Conservation (phyloP, 1,284 basidiomycete genomes). For the Naganishia liquefaciens region DNA sequence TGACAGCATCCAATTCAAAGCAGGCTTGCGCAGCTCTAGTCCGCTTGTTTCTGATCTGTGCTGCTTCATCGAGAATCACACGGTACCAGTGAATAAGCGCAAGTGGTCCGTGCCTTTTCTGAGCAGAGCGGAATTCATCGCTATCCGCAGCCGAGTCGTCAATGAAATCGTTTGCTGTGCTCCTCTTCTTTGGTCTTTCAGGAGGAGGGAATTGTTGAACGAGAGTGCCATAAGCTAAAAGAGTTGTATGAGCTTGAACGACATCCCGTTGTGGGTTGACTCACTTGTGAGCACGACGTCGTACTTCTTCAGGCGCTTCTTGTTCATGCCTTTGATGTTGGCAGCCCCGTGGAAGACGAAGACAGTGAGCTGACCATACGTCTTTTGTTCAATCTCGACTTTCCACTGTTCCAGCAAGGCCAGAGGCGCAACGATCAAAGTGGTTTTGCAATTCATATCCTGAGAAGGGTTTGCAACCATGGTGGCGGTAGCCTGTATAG, state of each 20-base stretch:
- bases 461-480: constrained; percentile 46
- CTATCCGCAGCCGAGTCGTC: constrained; percentile 37
- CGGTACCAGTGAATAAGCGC: constrained; percentile 50
- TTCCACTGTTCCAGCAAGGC: constrained; percentile 51
- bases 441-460: constrained; percentile 49
- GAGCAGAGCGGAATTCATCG: constrained; percentile 36
- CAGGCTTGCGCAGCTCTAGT: constrained; percentile 45
- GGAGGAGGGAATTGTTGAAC: constrained; percentile 35
- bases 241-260: neutral
- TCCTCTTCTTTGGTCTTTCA: constrained; percentile 38
- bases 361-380: constrained; percentile 42
- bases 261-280: neutral
- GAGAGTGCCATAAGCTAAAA: constrained; percentile 31
- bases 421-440: constrained; percentile 54
- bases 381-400: constrained; percentile 53
- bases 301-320: constrained; percentile 43
- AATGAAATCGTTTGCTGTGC: constrained; percentile 34
- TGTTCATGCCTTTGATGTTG: constrained; percentile 38
- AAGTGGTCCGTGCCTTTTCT: constrained; percentile 42
- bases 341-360: constrained; percentile 49
- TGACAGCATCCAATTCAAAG: constrained; percentile 41
- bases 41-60: constrained; percentile 46
- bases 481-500: constrained; percentile 53
- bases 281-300: constrained; percentile 54
- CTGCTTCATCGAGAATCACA: constrained; percentile 53